Evolutionary conservation across 495 filamentous ascomycete species (phyloP), one percentile per base, ranked within the genome.

Genomic region (Aspergillus heteromorphus): DNA sequence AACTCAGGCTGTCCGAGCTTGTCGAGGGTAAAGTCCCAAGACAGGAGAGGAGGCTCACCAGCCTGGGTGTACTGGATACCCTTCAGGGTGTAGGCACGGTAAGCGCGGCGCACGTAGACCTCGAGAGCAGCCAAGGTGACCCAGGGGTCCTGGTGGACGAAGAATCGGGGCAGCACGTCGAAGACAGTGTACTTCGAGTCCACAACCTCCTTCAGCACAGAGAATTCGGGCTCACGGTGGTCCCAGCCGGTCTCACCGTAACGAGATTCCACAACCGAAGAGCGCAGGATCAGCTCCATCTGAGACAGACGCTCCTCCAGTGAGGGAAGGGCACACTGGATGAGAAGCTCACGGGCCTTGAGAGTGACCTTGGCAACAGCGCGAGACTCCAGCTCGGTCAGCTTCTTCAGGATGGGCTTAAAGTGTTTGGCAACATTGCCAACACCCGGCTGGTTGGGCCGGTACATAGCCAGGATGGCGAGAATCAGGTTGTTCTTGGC

Each of bases 141-240:
- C 91, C 92, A 97, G 11, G 88, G 87, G 66, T 98, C 93, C 48
- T 87, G 79, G 67, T 98, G 89, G 40, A 84, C 87, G 63, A 98
- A 98, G 82, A 98, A 98, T 38, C 85, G 83, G 8, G 92, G 87
- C 52, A 98, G 71, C 6, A 98, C 93, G 69, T 98, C 93, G 64
- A 96, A 97, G 54, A 98, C 92, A 41, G 92, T 97, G 73, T 91
- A 97, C 75, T 93, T 93, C 30, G 93, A 97, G 73, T 98, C 93
- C 43, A 98, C 89, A 41, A 98, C 93, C 68, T 98, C 93, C 75
- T 95, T 93, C 69, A 98, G 83, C 62, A 92, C 77, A 40, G 90
- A 83, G 47, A 91, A 73, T 65, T 87, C 85, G 16, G 93, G 93
- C 65, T 96, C 89, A 58, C 95, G 83, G 73, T 98, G 93, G 48